A percentile compares a stretch with the other conserved stretches of the same genome.
phyloP scores from a whole-genome alignment of 2,329 filamentous ascomycete genomes.

The Stachybotrys elegans region DNA sequence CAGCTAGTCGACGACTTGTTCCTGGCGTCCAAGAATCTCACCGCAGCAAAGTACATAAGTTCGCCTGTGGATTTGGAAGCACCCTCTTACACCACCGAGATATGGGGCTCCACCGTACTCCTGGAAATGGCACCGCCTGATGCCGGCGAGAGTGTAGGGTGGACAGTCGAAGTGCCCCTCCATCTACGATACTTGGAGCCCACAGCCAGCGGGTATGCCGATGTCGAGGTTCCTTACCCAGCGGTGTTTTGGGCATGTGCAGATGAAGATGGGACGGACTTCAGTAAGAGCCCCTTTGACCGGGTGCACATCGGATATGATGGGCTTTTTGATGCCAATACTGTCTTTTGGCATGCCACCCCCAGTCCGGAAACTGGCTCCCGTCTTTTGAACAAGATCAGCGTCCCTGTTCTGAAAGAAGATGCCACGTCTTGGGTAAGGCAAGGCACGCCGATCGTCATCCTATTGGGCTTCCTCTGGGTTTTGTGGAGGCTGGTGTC shows the following conservation, averaged over 20 bases:
- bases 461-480: slow-evolving; percentile 65
- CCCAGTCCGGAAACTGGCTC: slow-evolving; percentile 36
- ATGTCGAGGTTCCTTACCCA: slow-evolving; percentile 69
- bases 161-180: slow-evolving; percentile 69
- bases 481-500: slow-evolving; percentile 53
- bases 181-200: slow-evolving; percentile 80
- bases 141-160: slow-evolving; percentile 34
- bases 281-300: slow-evolving; percentile 79
- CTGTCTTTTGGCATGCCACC: slow-evolving; percentile 76
- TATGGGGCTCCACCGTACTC: slow-evolving; percentile 77
- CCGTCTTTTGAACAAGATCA: slow-evolving; percentile 48
- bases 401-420: slow-evolving; percentile 61
- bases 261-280: slow-evolving; percentile 59
- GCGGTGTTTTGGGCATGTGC: slow-evolving; percentile 87
- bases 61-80: slow-evolving; percentile 86
- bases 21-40: slow-evolving; percentile 73
- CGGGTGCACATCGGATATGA: slow-evolving; percentile 82
- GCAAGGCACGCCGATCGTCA: slow-evolving; percentile 51
- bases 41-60: slow-evolving; percentile 60
- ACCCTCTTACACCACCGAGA: slow-evolving; percentile 69
- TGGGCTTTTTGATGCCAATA: slow-evolving; percentile 67
- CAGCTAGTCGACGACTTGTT: slow-evolving; percentile 75
- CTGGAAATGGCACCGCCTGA: slow-evolving; percentile 63
- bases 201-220: slow-evolving; percentile 45
- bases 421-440: slow-evolving; percentile 42